These are phyloP conservation scores for Podaxis sp. DNA, from an alignment of 768 basidiomycete species.

Conservation along the genomic window DNA sequence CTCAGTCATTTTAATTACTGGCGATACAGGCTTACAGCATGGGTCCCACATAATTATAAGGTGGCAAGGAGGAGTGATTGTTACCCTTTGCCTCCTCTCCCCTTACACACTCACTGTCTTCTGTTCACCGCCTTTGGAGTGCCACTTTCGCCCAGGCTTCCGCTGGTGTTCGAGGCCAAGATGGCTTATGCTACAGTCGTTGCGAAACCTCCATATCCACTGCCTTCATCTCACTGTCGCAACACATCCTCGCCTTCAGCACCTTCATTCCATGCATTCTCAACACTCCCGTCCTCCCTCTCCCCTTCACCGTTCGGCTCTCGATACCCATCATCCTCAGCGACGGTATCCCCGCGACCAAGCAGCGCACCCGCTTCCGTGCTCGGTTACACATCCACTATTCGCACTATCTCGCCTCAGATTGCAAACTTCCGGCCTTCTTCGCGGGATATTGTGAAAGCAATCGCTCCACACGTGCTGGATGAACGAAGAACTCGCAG, in stretches of 20 bases:
- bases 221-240: background rate
- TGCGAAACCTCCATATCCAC: background rate
- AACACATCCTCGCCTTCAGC: background rate
- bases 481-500: slow-evolving; percentile 29
- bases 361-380: background rate
- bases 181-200: background rate
- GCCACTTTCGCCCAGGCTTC: background rate
- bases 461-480: slow-evolving; percentile 45
- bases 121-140: background rate
- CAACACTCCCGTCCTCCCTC: background rate
- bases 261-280: background rate
- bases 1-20: background rate
- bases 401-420: slow-evolving; percentile 9
- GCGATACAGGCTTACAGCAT: slow-evolving; percentile 11
- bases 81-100: background rate
- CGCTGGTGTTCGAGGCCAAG: background rate
- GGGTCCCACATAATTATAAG: slow-evolving; percentile 1
- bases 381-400: slow-evolving; percentile 5
- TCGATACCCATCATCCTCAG: background rate
- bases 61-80: background rate
- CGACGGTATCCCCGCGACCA: background rate
- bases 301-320: background rate
- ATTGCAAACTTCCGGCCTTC: slow-evolving; percentile 34
- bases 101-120: background rate
- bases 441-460: slow-evolving; percentile 39